Evolutionary conservation across 2,329 filamentous ascomycete genomes (phyloP), one percentile per base, ranked within the genome.

Genomic region (Aspergillus fijiensis): DNA sequence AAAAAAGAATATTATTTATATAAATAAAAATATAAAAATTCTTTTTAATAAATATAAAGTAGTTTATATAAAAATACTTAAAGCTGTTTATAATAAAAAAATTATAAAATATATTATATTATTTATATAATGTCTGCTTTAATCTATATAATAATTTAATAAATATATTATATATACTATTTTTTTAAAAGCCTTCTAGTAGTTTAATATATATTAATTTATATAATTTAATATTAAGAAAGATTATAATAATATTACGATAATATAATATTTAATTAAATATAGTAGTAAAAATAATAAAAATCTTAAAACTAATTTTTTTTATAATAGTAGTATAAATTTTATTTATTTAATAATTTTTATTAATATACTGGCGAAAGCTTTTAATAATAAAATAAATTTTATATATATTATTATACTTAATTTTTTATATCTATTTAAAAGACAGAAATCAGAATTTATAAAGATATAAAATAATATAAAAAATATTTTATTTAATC

Each of bases 161-260:
- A 23, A 47, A 5, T 39, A n/a, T 52, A 52, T 16, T 33, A n/a
- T 31, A 31, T 48, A 33, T 55, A 48, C 35, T 49, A 55, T 29
- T 55, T 29, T 48, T n/a, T 49, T 49, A 49, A 23, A 35, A 48
- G 23, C 29, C 11, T 23, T 49, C 23, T 5, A 21, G 25, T 35
- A 55, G 25, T 19, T 47, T 49, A 39, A 48, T 55, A 55, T 31
- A 31, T 55, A 55, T 48, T 49, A 55, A 23, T 55, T n/a, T 49
- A 21, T 49, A 48, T 49, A 47, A 19, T 48, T 33, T 48, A 49
- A 5, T 55, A 48, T 31, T 35, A 25, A 21, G 19, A 35, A 48
- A 31, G 1, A 23, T 21, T 19, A 2, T 29, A 48, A 48, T 29
- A 31, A 31, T 55, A 49, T 48, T 49, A 55, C 25, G 7, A 48